These are phyloP conservation scores for Carnegiea gigantea DNA, from an alignment of 179 eudicot genomes.

Conservation along the genomic window DNA sequence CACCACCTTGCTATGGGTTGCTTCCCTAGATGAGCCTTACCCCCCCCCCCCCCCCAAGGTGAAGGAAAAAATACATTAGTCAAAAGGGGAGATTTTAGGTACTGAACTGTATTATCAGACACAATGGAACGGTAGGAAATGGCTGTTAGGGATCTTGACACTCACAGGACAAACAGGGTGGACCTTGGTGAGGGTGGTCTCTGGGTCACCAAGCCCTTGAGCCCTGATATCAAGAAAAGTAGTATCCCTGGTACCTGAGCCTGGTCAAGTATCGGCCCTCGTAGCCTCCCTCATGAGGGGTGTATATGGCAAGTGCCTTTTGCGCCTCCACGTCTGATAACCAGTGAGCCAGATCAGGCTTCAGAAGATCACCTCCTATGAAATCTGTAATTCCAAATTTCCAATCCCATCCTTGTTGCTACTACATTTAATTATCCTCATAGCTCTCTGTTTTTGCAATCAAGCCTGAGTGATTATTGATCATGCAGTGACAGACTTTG, in stretches of 20 bases:
- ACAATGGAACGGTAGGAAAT: conserved; percentile 16
- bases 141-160: neutral
- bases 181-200: conserved; percentile 71
- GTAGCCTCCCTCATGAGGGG: conserved; percentile 90
- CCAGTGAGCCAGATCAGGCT: conserved; percentile 67
- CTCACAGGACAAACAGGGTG: conserved; percentile 94
- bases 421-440: conserved; percentile 35
- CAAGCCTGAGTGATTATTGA: conserved; percentile 9
- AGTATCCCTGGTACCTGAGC: conserved; percentile 65
- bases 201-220: conserved; percentile 82
- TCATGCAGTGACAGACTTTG: conserved; percentile 7
- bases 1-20: conserved; percentile 97
- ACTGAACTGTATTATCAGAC: neutral
- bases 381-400: conserved; percentile 54
- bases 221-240: conserved; percentile 75
- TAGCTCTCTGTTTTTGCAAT: conserved; percentile 6
- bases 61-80: neutral
- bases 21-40: conserved; percentile 86
- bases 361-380: conserved; percentile 89
- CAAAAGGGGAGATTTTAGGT: neutral
- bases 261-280: conserved; percentile 79
- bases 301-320: conserved; percentile 74
- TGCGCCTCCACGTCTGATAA: conserved; percentile 87
- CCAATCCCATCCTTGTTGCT: conserved; percentile 23
- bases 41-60: neutral